These are phyloP conservation scores for Flaveria trinervia DNA, from an alignment of 129 eudicot species.

Conservation along the genomic window DNA sequence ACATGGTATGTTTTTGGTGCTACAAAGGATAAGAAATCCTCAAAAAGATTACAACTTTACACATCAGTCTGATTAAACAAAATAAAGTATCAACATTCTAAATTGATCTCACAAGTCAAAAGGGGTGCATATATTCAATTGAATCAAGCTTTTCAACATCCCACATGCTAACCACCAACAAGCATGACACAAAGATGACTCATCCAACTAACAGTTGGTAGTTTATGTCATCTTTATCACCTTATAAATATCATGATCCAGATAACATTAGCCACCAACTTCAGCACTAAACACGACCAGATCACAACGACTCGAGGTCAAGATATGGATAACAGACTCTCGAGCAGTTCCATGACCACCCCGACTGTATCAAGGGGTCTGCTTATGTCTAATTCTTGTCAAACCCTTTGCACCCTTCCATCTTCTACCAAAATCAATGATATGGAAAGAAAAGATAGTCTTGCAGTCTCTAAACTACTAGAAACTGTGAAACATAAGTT, in stretches of 20 bases:
- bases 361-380: slow-evolving; percentile 32
- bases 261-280: not conserved
- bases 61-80: not conserved
- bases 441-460: slow-evolving; percentile 18
- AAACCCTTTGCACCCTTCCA: slow-evolving; percentile 18
- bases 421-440: slow-evolving; percentile 14
- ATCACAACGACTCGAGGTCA: not conserved
- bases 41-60: not conserved
- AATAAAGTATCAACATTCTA: not conserved
- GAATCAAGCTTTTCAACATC: not conserved
- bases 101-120: not conserved
- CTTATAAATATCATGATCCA: slow-evolving; percentile 30
- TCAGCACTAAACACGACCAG: slow-evolving; percentile 1
- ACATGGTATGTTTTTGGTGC: not conserved
- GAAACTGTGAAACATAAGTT: slow-evolving; percentile 43
- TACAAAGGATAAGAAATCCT: not conserved
- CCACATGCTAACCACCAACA: slow-evolving; percentile 16
- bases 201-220: slow-evolving; percentile 27
- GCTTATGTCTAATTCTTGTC: slow-evolving; percentile 22
- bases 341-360: slow-evolving; percentile 6
- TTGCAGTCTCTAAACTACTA: slow-evolving; percentile 27
- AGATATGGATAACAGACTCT: slow-evolving; percentile 28
- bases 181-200: slow-evolving; percentile 29
- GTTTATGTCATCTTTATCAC: not conserved
- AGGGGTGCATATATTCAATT: slow-evolving; percentile 7